Evolutionary conservation across 2,329 filamentous ascomycete species (phyloP), one percentile per base, ranked within the genome.

Genomic region (Tolypocladium amazonense): DNA sequence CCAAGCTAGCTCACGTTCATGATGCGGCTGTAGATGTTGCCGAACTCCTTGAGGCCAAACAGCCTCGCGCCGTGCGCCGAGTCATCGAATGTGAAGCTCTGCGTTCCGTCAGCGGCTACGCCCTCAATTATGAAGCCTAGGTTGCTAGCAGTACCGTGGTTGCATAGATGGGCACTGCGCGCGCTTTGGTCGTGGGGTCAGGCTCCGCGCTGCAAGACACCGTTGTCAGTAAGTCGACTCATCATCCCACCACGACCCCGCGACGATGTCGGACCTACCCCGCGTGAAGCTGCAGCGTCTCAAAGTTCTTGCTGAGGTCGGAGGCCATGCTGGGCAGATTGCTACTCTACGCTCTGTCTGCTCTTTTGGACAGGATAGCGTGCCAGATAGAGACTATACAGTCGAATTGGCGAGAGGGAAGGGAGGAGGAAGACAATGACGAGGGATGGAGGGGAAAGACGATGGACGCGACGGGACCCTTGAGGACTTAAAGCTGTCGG

Each of bases 1-100:
- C 20, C 20, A 23, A 18, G 25, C 14, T 20, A 18, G 75, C 84
- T 71, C 70, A 91, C 89, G 76, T 97, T 97, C 88, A 90, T 91
- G 69, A 99, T 92, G 65, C 94, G 90, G 73, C 88, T 94, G 82
- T 99, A 99, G 74, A 97, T 96, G 78, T 97, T 97, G 76, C 92
- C 94, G 69, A 90, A 89, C 77, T 97, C 92, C 79, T 97, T 95
- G 75, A 99, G 89, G 71, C 91, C 90, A 72, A 99, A 99, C 50
- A 99, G 87, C 73, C 92, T 87, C 59, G 94, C 94, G 63, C 91
- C 94, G 70, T 97, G 94, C 56, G 92, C 93, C 57, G 91, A 96
- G 79, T 97, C 90, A 84, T 97, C 88, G 84, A 99, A 99, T 58
- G 85, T 86, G 76, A 81, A 99, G 69, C 91, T 96, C 88, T 92